Evolutionary conservation across 225 moss, liverwort and hornwort genomes (phyloP).

Genomic region (Asterella californica): DNA sequence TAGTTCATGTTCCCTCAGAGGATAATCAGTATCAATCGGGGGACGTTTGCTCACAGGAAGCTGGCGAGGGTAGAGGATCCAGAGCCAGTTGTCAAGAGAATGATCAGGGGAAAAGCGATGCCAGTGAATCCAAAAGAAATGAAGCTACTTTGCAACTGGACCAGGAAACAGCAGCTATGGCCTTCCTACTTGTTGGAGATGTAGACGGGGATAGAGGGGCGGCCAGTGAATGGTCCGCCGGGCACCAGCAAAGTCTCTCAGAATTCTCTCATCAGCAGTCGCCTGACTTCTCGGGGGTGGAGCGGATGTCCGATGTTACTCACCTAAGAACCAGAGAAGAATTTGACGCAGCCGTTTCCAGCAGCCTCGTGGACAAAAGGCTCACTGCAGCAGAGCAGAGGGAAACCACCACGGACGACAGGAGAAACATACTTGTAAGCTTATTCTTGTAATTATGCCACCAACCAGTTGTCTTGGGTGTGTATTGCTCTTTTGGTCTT

Average conservation of each 20-base stretch:
- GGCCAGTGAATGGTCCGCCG: conserved; percentile 63
- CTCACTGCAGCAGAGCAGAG: conserved; percentile 7
- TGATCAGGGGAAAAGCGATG: conserved; percentile 43
- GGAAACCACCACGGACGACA: conserved; percentile 18
- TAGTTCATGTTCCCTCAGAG: neutral
- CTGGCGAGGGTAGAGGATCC: neutral
- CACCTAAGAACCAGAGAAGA: conserved; percentile 31
- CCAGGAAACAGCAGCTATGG: conserved; percentile 74
- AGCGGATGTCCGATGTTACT: conserved; percentile 21
- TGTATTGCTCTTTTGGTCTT: too few relatives aligned
- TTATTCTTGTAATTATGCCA: neutral
- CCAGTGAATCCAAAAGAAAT: conserved; percentile 31
- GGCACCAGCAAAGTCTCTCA: conserved; percentile 47
- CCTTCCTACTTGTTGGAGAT: conserved; percentile 67
- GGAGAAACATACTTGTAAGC: conserved; percentile 23
- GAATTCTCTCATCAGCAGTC: conserved; percentile 43
- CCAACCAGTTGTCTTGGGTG: neutral
- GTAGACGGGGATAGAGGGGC: conserved; percentile 41
- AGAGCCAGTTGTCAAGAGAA: conserved; percentile 23
- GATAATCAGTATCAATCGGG: neutral
- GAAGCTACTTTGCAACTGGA: conserved; percentile 45
- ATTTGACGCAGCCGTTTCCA: conserved; percentile 33
- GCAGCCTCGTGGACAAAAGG: conserved; percentile 31
- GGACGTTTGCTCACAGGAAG: neutral
- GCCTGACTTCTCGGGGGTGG: conserved; percentile 47